Evolutionary conservation across 331 rosid species (phyloP).

Genomic region (Prunus yedoensis): DNA sequence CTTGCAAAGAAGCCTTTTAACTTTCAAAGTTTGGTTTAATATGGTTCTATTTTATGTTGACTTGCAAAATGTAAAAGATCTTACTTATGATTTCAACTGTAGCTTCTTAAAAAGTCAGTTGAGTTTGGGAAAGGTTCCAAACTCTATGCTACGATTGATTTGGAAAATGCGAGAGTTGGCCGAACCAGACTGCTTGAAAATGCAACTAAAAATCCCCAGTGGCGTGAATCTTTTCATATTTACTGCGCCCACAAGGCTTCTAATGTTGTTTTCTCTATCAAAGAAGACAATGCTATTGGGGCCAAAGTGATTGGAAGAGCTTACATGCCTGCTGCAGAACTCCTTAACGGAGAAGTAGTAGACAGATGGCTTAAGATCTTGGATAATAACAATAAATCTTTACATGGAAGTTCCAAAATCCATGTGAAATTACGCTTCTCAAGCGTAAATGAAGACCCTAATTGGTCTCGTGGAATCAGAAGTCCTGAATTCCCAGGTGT

Average conservation of each 20-base stretch:
- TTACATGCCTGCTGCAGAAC: constrained; percentile 22
- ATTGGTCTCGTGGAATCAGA: constrained; percentile 41
- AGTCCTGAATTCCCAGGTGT: constrained; percentile 38
- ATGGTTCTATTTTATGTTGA: neutral
- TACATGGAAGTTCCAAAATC: constrained; percentile 26
- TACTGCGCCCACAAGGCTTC: constrained; percentile 43
- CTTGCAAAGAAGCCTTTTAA: neutral
- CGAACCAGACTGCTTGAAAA: constrained; percentile 29
- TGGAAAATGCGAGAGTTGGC: constrained; percentile 42
- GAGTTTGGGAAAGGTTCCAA: constrained; percentile 19
- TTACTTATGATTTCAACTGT: constrained; percentile 15
- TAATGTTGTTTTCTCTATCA: constrained; percentile 35
- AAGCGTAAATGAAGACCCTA: constrained; percentile 17
- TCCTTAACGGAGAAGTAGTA: constrained; percentile 27
- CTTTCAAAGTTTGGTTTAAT: neutral
- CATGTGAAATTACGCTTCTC: constrained; percentile 30
- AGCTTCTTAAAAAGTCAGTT: constrained; percentile 14
- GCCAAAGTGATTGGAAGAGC: constrained; percentile 38
- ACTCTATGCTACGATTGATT: constrained; percentile 38
- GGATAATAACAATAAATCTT: constrained; percentile 20
- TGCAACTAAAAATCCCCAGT: constrained; percentile 24
- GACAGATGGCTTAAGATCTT: constrained; percentile 41
- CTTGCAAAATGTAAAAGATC: neutral
- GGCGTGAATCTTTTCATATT: constrained; percentile 41
- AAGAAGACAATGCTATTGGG: constrained; percentile 33